These are phyloP conservation scores for Oryza meridionalis DNA, from an alignment of 176 grass and related monocot species.

Conservation along the genomic window DNA sequence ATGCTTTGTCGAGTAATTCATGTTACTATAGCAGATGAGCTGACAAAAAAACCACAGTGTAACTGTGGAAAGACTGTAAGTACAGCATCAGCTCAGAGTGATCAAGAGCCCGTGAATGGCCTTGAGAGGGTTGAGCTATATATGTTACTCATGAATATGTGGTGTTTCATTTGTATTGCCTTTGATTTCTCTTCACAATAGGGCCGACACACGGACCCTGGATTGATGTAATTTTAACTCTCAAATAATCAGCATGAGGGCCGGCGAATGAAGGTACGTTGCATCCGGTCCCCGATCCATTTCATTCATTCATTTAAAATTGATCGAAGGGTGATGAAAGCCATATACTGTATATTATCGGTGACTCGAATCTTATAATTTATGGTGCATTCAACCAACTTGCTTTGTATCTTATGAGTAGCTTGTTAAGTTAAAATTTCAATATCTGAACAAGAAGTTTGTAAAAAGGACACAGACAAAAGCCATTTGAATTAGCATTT, in stretches of 20 bases:
- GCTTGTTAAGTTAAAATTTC: neutral
- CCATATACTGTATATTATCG: neutral
- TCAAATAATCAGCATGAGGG: neutral
- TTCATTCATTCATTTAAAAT: no score
- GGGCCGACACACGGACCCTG: neutral
- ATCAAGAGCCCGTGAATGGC: neutral
- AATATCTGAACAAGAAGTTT: neutral
- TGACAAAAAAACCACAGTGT: neutral
- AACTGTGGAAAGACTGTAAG: conserved; percentile 12
- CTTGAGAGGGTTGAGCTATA: neutral
- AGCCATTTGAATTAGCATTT: neutral
- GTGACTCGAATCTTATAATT: neutral
- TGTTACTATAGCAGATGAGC: neutral
- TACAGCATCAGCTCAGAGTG: neutral
- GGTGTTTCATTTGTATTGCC: neutral
- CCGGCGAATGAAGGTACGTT: no score
- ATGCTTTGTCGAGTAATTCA: neutral
- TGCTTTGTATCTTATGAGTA: no score
- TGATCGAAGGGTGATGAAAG: neutral
- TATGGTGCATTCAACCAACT: neutral
- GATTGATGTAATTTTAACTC: neutral
- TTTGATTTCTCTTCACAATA: neutral
- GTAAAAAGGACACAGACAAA: neutral
- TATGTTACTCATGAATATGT: neutral
- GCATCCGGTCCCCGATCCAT: no score